These are phyloP conservation scores for Penicillium sp. DNA, from an alignment of 2,329 filamentous ascomycete species.

Conservation along the genomic window DNA sequence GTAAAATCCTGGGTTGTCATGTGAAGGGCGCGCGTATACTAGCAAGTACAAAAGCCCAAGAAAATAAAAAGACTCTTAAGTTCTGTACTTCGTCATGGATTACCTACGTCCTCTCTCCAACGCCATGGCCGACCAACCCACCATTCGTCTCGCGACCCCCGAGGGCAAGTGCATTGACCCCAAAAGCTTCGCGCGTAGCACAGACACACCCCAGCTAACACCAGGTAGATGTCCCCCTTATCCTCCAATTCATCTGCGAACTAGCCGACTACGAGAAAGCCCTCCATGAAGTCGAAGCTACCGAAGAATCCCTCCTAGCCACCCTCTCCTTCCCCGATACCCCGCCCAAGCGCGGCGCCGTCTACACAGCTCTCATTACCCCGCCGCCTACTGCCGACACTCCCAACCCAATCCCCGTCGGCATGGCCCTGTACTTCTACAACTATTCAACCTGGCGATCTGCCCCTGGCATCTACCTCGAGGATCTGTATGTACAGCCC, in stretches of 20 bases:
- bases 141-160: conserved; percentile 43
- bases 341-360: conserved; percentile 56
- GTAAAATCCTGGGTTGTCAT: not conserved
- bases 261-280: conserved; percentile 87
- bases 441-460: conserved; percentile 94
- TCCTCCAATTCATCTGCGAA: conserved; percentile 78
- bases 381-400: conserved; percentile 48
- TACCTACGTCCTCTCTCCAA: conserved; percentile 7
- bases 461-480: conserved; percentile 85
- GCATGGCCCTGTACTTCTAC: conserved; percentile 90
- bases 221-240: conserved; percentile 70
- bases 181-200: not conserved
- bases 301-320: conserved; percentile 65
- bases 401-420: conserved; percentile 52
- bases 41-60: not conserved
- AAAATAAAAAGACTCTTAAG: not conserved
- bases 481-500: conserved; percentile 83
- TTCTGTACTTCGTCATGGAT: not conserved
- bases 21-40: not conserved
- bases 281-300: conserved; percentile 72
- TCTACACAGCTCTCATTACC: conserved; percentile 71
- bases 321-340: conserved; percentile 75
- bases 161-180: conserved; percentile 32
- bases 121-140: conserved; percentile 38
- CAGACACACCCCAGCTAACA: conserved; percentile 11